Evolutionary conservation across 2,329 filamentous ascomycete species (phyloP), one percentile per base, ranked within the genome.

Genomic region (Trichocomaceae sp.): DNA sequence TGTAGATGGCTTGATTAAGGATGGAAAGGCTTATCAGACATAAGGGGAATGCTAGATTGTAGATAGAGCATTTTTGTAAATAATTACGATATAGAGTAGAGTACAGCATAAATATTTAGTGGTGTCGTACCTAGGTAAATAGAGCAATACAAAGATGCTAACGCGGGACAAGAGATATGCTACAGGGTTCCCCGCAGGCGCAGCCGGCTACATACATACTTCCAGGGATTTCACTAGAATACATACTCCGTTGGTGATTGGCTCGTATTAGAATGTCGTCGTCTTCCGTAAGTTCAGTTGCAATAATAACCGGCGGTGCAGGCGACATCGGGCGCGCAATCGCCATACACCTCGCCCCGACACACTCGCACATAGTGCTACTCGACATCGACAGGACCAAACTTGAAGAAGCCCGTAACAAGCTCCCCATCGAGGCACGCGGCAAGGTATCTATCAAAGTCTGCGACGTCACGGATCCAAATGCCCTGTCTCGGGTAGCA

Each of bases 301-400:
- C 63, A 26, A 56, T 66, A 20, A 60, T 66, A 33, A 66, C 63
- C 3, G 63, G 64, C n/a, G 64, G 62, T 41, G 59, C 57, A 7
- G 59, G 64, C 33, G 64, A 60, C 17, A 65, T 65, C 42, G 63
- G 64, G n/a, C 57, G 57, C 7, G 63, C 62, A n/a, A 65, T 65
- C 48, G 59, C 63, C 22, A 47, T 50, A 13, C 59, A 59, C 39
- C 59, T 65, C 15, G 59, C 60, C 12, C 56, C 57, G 46, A 62
- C 59, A 33, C 62, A 63, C 29, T 59, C 59, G 17, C 56, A 54
- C 19, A 53, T 65, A 5, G 57, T 63, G 13, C 52, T 65, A 10
- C 49, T 66, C 9, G 64, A 66, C 45, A 56, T 62, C 20, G 55
- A 63, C 52, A 50, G 52, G 23, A 37, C 35, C 1, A 61, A 61